Conservation (phyloP, 495 filamentous ascomycete genomes). For the Thozetella sp. region DNA sequence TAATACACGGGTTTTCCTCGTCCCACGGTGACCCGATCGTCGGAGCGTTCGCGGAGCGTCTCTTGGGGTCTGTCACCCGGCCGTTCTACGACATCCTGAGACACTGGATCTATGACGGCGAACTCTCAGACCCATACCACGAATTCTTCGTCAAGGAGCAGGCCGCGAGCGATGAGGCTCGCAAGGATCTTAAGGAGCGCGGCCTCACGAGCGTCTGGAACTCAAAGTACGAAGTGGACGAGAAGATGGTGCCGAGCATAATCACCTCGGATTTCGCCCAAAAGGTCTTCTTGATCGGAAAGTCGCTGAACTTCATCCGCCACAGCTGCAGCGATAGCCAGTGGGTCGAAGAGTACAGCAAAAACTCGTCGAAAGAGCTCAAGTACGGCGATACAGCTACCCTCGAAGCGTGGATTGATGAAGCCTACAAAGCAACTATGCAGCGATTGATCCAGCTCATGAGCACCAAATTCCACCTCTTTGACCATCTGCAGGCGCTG, state of each 20-base stretch:
- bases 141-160: constrained; percentile 96
- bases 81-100: constrained; percentile 97
- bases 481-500: constrained; percentile 87
- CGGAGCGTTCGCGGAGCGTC: constrained; percentile 87
- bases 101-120: constrained; percentile 98
- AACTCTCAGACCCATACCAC: constrained; percentile 91
- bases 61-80: constrained; percentile 87
- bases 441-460: constrained; percentile 91
- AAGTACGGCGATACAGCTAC: constrained; percentile 92
- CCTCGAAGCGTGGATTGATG: constrained; percentile 89
- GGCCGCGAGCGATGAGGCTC: constrained; percentile 34
- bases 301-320: constrained; percentile 97
- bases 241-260: constrained; percentile 88
- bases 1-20: constrained; percentile 91
- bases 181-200: constrained; percentile 57
- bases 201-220: constrained; percentile 94
- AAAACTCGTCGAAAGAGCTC: constrained; percentile 87
- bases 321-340: constrained; percentile 90
- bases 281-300: constrained; percentile 95
- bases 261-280: constrained; percentile 90
- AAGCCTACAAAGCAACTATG: constrained; percentile 98
- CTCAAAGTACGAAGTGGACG: constrained; percentile 89
- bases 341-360: constrained; percentile 98
- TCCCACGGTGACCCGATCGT: constrained; percentile 97
- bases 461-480: constrained; percentile 89